Base-by-base conservation (phyloP, 805 yeast genomes). In the Zygotorulaspora sp. region DNA sequence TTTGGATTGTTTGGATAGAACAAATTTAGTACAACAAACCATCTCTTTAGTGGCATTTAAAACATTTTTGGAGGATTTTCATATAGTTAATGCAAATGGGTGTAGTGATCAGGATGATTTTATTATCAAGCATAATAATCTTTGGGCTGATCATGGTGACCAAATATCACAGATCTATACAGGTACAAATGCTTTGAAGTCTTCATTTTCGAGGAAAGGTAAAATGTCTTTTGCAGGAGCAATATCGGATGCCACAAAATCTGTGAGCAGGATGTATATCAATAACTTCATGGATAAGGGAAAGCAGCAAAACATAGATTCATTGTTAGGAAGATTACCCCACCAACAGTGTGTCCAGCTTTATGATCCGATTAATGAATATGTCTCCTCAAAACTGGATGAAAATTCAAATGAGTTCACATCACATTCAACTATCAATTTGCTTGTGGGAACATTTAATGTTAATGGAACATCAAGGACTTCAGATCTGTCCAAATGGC, bases 111-210 rank as follows among this genome's bases (percentile, higher is more conserved):
- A 67, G 4, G 66, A 74, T 16, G 90, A 80, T 13, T 65, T 85
- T 17, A 72, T 79, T 57, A 63, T 69, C n/a, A 80, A 80, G 38
- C 96, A 89, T 48, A 85, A 89, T 49, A 75, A 84, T 5, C 65
- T 92, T 13, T 92, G 98, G 98, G 99, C 99, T 1, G 96, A 92
- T 60, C 92, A 92, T 61, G 99, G 98, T 40, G 98, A 92, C 61
- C 95, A 87, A 48, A 80, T 92, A 4, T 86, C 96, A 2, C 94
- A 86, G 58, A 90, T 92, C 12, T 92, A 92, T 62, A 90, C 98
- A 0, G 97, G 98, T 19, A 92, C 99, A 0, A 95, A 95, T 44
- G 99, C 99, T 0, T 70, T 92, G 45, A 92, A 92, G 61, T 85
- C 96, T 0, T 87, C 96, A 3, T 92, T 83, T 55, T 85, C 97